phyloP scores from a whole-genome alignment of 2,329 filamentous ascomycete species.

The Ascochyta lentis region DNA sequence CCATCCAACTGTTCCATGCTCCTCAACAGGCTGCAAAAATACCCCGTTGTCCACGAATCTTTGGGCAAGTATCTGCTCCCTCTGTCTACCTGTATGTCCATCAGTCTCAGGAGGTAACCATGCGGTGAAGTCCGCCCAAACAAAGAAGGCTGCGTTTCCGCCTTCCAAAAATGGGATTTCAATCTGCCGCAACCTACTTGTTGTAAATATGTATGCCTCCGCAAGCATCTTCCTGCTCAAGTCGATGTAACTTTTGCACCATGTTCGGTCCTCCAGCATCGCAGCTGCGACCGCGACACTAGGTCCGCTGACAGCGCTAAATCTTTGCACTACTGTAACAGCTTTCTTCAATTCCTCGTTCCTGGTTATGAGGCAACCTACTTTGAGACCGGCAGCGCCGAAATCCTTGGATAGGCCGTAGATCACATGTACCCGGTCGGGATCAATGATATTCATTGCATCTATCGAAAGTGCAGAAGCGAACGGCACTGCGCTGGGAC shows the following conservation, averaged over 20 bases:
- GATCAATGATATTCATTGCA: slow-evolving; percentile 54
- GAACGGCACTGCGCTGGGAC: slow-evolving; percentile 26
- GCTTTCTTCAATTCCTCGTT: slow-evolving; percentile 27
- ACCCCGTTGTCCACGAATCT: slow-evolving; percentile 24
- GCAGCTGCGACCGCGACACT: slow-evolving; percentile 25
- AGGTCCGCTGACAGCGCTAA: slow-evolving; percentile 26
- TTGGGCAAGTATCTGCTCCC: slow-evolving; percentile 40
- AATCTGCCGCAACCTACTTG: slow-evolving; percentile 43
- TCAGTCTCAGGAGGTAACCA: slow-evolving; percentile 17
- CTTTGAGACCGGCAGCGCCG: slow-evolving; percentile 58
- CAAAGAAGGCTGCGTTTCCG: slow-evolving; percentile 64
- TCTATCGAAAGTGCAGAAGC: slow-evolving; percentile 30
- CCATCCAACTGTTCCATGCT: slow-evolving; percentile 51
- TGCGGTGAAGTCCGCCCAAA: slow-evolving; percentile 58
- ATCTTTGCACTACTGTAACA: slow-evolving; percentile 45
- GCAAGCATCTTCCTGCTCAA: neutral
- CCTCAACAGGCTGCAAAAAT: slow-evolving; percentile 35
- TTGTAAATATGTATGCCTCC: neutral
- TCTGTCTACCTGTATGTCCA: slow-evolving; percentile 13
- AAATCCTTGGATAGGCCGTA: slow-evolving; percentile 57
- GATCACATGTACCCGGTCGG: slow-evolving; percentile 59
- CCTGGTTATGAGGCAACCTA: slow-evolving; percentile 28
- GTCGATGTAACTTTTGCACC: slow-evolving; percentile 17
- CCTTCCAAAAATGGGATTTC: slow-evolving; percentile 57
- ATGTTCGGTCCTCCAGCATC: slow-evolving; percentile 30